These are phyloP conservation scores for Dactylis glomerata DNA, from an alignment of 176 grass and related monocot genomes.

Conservation along the genomic window DNA sequence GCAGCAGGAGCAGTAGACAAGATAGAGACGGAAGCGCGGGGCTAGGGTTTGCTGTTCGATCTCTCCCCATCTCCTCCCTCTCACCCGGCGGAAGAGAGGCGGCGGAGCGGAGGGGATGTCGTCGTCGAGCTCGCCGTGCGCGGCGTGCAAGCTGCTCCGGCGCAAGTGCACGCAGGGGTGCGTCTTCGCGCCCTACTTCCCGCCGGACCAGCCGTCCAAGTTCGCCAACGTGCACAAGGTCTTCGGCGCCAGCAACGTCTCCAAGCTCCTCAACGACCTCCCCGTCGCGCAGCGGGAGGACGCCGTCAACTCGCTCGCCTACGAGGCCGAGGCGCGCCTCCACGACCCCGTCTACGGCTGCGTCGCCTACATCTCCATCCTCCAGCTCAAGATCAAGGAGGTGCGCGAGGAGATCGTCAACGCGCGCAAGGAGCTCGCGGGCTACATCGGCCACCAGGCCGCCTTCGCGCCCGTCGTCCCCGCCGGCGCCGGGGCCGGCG, in stretches of 20 bases:
- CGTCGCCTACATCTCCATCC: conserved; percentile 76
- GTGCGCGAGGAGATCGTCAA: conserved; percentile 38
- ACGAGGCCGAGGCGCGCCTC: conserved; percentile 76
- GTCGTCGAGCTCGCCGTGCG: conserved; percentile 82
- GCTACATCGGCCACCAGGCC: conserved; percentile 53
- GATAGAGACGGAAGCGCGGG: neutral
- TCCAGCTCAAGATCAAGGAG: conserved; percentile 69
- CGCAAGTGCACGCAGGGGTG: conserved; percentile 89
- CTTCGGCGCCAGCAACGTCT: conserved; percentile 93
- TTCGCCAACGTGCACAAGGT: conserved; percentile 91
- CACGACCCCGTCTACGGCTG: conserved; percentile 84
- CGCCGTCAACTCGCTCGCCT: conserved; percentile 82
- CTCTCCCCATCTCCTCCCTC: neutral
- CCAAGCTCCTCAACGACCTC: conserved; percentile 80
- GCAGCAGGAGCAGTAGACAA: neutral
- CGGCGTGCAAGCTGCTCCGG: conserved; percentile 85
- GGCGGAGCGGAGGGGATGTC: neutral
- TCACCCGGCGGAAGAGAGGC: neutral
- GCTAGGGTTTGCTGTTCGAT: conserved; percentile 12
- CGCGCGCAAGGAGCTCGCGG: conserved; percentile 75
- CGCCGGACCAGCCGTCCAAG: conserved; percentile 73
- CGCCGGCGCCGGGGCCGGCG: neutral
- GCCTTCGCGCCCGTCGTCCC: conserved; percentile 38
- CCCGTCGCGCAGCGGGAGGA: conserved; percentile 57
- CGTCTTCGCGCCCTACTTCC: conserved; percentile 91